Base-by-base conservation (phyloP, 192 early-diverging fungal genomes). In the Jimgerdemannia flammicorona region DNA sequence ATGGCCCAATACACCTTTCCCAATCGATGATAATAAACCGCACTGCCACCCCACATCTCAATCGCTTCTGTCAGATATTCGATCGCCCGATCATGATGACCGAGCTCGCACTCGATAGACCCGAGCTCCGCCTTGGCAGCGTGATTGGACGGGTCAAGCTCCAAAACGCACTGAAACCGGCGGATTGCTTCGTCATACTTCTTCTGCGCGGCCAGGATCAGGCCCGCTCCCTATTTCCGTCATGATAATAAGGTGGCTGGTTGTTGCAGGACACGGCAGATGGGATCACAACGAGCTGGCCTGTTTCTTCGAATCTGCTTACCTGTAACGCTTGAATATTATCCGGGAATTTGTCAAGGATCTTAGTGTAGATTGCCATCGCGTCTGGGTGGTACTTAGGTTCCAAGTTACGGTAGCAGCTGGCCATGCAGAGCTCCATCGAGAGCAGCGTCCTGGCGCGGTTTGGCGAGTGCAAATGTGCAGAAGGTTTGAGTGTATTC, bases 1-100 rank as follows among this genome's bases (percentile, higher is more conserved):
- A 91, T 83, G 11, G 79, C 87, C 92, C 95, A 99, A 75, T 92
- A 93, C 2, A 90, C 85, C 29, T 87, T 79, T 3, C 94, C 96
- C 3, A 95, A 70, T 3, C 93, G 82, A 67, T 89, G 93, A 43
- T 87, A 79, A 75, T 91, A 86, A 43, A 83, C 64, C 6, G 90
- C 90, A 8, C 75, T 73, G 20, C 84, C 65, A 3, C 84, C 83
- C 1, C 81, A 81, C 17, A 86, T 79, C 3, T 84, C 83, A 39
- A 91, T 80, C 3, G 91, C 89, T 19, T 88, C 79, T 29, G 79
- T 74, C 40, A 93, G 79, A 19, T 79, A 83, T 14, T 84, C 78
- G 7, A 87, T 73, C 0, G 95, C 93, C 42, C 85, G 76, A 7
- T 82, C 75, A 67, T 79, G 79, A 44, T 93, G 83, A 43, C 83